Conservation (phyloP, 2,329 filamentous ascomycete genomes). For the Colletotrichum australisinense region DNA sequence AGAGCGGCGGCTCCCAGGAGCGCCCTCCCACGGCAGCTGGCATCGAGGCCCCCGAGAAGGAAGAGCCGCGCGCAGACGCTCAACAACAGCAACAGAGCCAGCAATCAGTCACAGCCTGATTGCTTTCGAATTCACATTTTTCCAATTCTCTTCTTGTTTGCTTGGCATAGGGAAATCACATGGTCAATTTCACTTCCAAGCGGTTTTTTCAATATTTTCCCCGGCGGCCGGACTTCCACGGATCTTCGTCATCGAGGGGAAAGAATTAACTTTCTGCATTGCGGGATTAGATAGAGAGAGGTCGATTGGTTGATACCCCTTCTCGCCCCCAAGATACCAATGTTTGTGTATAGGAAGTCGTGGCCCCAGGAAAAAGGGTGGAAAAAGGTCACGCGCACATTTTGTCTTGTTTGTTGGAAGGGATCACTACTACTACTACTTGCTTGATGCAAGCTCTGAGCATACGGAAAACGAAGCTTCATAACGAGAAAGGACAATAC, state of each 20-base stretch:
- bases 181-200: neutral
- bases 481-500: neutral
- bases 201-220: neutral
- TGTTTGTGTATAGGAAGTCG: conserved; percentile 9
- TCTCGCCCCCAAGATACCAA: conserved; percentile 19
- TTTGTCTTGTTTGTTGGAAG: neutral
- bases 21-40: neutral
- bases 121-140: neutral
- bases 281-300: conserved; percentile 29
- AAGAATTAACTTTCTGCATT: conserved; percentile 13
- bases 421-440: neutral
- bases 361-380: neutral
- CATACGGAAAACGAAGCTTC: neutral
- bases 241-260: neutral
- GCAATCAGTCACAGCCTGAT: neutral
- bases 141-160: neutral
- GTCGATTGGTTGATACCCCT: conserved; percentile 30
- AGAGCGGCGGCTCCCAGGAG: neutral
- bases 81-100: neutral
- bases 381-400: neutral
- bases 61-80: neutral
- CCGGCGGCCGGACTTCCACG: neutral
- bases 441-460: conserved; percentile 2
- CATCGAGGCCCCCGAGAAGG: neutral
- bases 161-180: conserved; percentile 17